phyloP scores from a whole-genome alignment of 371 early-diverging fungal species.

The Mucor plumbeus region DNA sequence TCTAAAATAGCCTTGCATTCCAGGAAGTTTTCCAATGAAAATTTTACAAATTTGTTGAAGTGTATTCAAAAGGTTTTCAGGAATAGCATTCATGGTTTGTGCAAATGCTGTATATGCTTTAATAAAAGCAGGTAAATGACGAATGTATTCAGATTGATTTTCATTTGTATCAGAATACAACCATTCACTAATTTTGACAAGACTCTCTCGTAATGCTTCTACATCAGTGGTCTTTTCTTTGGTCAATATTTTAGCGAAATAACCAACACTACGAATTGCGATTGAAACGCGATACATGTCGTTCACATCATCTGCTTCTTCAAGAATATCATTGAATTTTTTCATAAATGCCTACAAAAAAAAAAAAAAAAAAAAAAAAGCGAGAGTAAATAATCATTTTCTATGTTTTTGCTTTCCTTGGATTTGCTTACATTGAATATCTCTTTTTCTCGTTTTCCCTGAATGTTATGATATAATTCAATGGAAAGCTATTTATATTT shows the following conservation, averaged over 20 bases:
- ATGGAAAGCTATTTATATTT: conserved; percentile 4
- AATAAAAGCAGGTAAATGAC: conserved; percentile 68
- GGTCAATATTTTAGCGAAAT: conserved; percentile 69
- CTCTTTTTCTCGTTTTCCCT: conserved; percentile 23
- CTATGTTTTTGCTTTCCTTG: neutral
- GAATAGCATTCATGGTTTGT: conserved; percentile 49
- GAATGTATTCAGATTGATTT: conserved; percentile 36
- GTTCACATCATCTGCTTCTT: conserved; percentile 44
- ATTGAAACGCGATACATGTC: conserved; percentile 57
- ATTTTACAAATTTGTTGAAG: conserved; percentile 55
- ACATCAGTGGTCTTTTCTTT: conserved; percentile 49
- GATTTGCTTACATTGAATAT: conserved; percentile 27
- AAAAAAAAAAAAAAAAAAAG: too few relatives aligned
- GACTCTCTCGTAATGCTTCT: conserved; percentile 44
- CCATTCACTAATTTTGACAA: conserved; percentile 63
- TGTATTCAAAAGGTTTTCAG: conserved; percentile 50
- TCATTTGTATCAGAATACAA: conserved; percentile 56
- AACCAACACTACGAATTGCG: conserved; percentile 75
- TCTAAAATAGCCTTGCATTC: conserved; percentile 45
- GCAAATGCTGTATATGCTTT: conserved; percentile 67
- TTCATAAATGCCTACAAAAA: conserved; percentile 59
- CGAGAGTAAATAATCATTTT: too few relatives aligned
- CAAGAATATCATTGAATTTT: conserved; percentile 46
- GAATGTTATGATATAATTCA: conserved; percentile 17
- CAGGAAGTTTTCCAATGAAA: conserved; percentile 46